Evolutionary conservation across 2,329 filamentous ascomycete species (phyloP).

Genomic region (Mollisiaceae sp.): DNA sequence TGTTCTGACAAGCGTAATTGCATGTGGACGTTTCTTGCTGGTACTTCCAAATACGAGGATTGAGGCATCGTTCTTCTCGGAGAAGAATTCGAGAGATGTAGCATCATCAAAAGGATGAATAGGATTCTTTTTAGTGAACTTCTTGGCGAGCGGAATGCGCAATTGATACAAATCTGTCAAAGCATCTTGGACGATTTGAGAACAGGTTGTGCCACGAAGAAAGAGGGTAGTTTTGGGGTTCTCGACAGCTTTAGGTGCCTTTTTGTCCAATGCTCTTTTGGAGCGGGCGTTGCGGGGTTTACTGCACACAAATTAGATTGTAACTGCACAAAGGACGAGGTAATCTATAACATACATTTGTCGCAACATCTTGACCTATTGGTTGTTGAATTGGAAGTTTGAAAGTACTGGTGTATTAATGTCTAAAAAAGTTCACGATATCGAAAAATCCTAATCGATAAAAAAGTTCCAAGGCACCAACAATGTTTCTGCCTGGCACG

Average conservation of each 20-base stretch:
- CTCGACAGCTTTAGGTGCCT: conserved; percentile 86
- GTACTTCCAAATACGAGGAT: conserved; percentile 83
- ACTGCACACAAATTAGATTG: conserved; percentile 43
- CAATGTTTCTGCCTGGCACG: conserved; percentile 21
- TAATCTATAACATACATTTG: conserved; percentile 40
- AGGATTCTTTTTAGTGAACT: conserved; percentile 96
- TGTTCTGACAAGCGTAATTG: conserved; percentile 79
- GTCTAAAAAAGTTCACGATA: conserved; percentile 25
- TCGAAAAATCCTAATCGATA: conserved; percentile 32
- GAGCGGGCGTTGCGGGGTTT: conserved; percentile 85
- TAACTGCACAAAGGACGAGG: background rate
- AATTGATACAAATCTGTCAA: conserved; percentile 84
- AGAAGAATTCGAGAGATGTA: conserved; percentile 90
- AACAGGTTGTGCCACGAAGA: conserved; percentile 85
- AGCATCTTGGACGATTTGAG: conserved; percentile 80
- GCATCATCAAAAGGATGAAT: conserved; percentile 94
- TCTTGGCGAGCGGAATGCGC: conserved; percentile 82
- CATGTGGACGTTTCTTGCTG: conserved; percentile 95
- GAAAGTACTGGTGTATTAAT: conserved; percentile 15
- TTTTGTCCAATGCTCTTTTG: conserved; percentile 92
- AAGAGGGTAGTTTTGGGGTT: conserved; percentile 91
- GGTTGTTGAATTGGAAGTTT: conserved; percentile 25
- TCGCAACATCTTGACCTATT: conserved; percentile 41
- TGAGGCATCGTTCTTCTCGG: conserved; percentile 92
- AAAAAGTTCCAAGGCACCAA: conserved; percentile 27